Base-by-base conservation (phyloP, 2,329 filamentous ascomycete species). In the Trichophyton benhamiae region DNA sequence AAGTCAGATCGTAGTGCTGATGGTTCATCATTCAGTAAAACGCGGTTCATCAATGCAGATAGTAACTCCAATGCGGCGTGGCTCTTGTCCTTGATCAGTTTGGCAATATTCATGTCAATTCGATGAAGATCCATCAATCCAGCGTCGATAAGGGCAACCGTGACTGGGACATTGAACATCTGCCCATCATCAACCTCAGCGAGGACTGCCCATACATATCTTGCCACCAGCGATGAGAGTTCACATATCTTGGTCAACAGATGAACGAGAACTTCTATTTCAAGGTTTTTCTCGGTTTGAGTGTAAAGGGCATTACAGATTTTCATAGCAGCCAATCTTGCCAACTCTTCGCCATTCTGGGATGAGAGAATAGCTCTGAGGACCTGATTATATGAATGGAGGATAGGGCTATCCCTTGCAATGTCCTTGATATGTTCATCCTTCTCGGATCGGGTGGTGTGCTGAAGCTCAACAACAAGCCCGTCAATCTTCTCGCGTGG, bases 1-100 rank as follows among this genome's bases (percentile, higher is more conserved):
- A 96, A 95, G 74, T 97, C 91, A 1, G 91, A 86, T 67, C 90
- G 88, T 57, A 96, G 78, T 0, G 87, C 88, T 44, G 87, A 82
- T 0, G 90, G 89, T 52, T 86, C 84, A 57, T 91, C 88, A 66
- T 84, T 88, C 58, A 95, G 82, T 7, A 96, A 77, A 0, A 91
- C 83, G 49, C 89, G 83, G 66, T 94, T 87, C 65, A 96, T 79
- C 49, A 96, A 79, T 49, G 86, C 85, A 59, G 87, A 84, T n/a
- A 97, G 80, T 70, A 95, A 88, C 61, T 90, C 84, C 2, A 96
- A 76, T 1, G 88, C 89, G 22, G 82, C 81, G 6, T 85, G 80
- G 64, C 91, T 89, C 62, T 85, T 84, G 61, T 86, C 81, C 61
- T 83, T 78, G 20, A 97, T 79, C 1, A 87, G 84, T 70, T 87